Evolutionary conservation across 2,329 filamentous ascomycete species (phyloP).

Genomic region (Tolypocladium ophioglossoides): DNA sequence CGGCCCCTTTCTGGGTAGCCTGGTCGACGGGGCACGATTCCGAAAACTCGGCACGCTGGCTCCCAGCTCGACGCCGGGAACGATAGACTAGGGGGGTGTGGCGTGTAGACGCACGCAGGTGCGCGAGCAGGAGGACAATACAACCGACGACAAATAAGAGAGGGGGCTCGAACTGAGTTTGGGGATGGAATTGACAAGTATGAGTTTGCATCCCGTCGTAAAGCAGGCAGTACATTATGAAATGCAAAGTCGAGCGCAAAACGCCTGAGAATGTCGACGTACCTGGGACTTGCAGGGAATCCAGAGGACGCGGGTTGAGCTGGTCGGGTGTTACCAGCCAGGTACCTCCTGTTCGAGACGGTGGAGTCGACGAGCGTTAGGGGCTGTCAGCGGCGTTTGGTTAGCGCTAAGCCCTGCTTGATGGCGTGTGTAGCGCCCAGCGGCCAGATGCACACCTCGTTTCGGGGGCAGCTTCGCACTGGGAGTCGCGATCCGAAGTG

Average conservation of each 20-base stretch:
- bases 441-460: neutral
- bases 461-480: neutral
- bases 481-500: neutral
- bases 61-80: neutral
- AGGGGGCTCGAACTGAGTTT: neutral
- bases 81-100: neutral
- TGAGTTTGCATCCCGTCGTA: neutral
- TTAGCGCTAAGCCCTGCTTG: slow-evolving; percentile 1
- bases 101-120: neutral
- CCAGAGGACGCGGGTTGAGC: neutral
- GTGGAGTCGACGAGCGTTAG: slow-evolving; percentile 1
- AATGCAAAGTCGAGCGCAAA: neutral
- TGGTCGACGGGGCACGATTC: slow-evolving; percentile 1
- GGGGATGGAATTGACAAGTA: neutral
- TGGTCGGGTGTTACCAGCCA: neutral
- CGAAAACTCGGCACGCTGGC: neutral
- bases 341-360: neutral
- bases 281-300: neutral
- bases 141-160: neutral
- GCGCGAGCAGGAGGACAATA: neutral
- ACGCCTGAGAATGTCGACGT: neutral
- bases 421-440: neutral
- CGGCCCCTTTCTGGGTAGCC: neutral
- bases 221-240: neutral
- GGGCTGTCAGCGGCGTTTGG: neutral